These are phyloP conservation scores for Biancaea sappan DNA, from an alignment of 306 rosid genomes.

Conservation along the genomic window DNA sequence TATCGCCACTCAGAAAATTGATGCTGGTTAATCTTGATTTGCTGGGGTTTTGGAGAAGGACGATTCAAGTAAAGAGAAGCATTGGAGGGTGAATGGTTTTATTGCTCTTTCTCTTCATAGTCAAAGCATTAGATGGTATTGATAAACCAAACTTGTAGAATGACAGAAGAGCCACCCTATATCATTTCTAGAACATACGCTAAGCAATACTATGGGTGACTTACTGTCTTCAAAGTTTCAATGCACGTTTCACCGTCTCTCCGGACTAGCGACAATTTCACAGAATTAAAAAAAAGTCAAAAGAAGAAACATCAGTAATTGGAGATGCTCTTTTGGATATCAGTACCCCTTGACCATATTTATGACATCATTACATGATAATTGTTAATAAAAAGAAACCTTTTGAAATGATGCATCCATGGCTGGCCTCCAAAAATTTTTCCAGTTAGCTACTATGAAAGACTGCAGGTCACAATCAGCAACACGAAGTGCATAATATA, in stretches of 20 bases:
- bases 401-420: slow-evolving; percentile 24
- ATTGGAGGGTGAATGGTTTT: not conserved
- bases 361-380: not conserved
- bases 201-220: slow-evolving; percentile 1
- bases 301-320: not conserved
- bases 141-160: not conserved
- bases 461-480: slow-evolving; percentile 26
- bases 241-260: slow-evolving; percentile 20
- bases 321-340: not conserved
- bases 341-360: not conserved
- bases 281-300: not conserved
- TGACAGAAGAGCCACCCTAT: not conserved
- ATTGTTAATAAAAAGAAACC: slow-evolving; percentile 25
- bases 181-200: not conserved
- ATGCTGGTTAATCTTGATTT: not conserved
- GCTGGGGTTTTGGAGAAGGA: too few relatives aligned
- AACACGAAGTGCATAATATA: not conserved
- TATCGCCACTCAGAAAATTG: not conserved
- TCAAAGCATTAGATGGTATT: not conserved
- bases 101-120: not conserved
- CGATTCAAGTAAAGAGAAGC: not conserved
- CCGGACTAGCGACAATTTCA: slow-evolving; percentile 14
- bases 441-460: slow-evolving; percentile 33
- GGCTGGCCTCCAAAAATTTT: slow-evolving; percentile 32
- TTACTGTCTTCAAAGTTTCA: slow-evolving; percentile 33